A percentile compares a stretch with the other conserved stretches of the same genome.
Conservation (phyloP, 352 stramenopile species). For the Phytopythium ostracodes region DNA sequence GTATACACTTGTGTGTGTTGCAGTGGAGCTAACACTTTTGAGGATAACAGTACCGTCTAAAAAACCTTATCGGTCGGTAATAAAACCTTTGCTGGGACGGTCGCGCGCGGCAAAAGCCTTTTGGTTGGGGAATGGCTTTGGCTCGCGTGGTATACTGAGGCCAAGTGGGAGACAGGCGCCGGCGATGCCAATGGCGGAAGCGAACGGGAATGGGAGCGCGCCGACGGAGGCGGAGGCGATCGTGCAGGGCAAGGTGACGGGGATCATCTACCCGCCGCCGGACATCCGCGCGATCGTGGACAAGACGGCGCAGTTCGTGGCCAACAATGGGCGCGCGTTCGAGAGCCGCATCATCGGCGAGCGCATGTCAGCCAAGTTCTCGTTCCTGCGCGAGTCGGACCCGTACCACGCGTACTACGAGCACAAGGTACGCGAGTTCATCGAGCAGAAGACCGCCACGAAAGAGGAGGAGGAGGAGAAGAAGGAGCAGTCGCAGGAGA, state of each 20-base stretch:
- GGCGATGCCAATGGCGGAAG: slow-evolving; percentile 19
- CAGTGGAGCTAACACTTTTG: neutral
- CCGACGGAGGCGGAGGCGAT: slow-evolving; percentile 16
- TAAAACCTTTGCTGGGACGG: neutral
- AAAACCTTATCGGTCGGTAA: neutral
- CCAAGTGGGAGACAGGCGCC: neutral
- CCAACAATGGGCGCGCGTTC: slow-evolving; percentile 97
- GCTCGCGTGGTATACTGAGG: neutral
- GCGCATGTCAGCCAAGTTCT: slow-evolving; percentile 96
- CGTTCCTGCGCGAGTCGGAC: slow-evolving; percentile 93
- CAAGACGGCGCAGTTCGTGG: slow-evolving; percentile 98
- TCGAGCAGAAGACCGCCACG: slow-evolving; percentile 38
- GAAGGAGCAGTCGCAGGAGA: slow-evolving; percentile 13
- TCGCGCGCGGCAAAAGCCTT: neutral
- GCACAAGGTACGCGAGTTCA: slow-evolving; percentile 91
- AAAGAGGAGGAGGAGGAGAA: slow-evolving; percentile 3
- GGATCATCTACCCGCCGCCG: slow-evolving; percentile 96
- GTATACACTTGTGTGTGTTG: neutral
- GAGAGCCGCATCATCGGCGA: slow-evolving; percentile 96
- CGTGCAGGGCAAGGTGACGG: slow-evolving; percentile 77
- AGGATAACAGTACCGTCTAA: neutral
- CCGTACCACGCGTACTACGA: slow-evolving; percentile 99
- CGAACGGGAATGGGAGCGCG: slow-evolving; percentile 11
- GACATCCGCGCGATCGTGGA: slow-evolving; percentile 98
- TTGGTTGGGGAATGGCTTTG: neutral